phyloP scores from a whole-genome alignment of 2,329 filamentous ascomycete genomes.

The Dactylonectria macrodidyma region DNA sequence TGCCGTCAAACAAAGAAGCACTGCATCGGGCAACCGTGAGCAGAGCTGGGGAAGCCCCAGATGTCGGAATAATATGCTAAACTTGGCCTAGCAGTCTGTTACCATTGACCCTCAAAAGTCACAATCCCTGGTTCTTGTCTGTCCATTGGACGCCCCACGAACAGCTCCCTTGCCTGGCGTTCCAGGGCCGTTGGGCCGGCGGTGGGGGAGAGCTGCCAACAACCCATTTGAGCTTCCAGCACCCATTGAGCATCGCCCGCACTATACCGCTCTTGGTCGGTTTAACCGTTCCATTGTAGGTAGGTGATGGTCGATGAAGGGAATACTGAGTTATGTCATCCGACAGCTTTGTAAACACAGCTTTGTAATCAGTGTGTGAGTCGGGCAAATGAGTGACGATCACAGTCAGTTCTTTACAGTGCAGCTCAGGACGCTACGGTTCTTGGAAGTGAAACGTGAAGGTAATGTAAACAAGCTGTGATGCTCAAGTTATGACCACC shows the following conservation, averaged over 20 bases:
- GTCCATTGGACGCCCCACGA: slow-evolving; percentile 12
- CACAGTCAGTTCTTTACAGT: too few species aligned
- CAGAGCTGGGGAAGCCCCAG: background rate
- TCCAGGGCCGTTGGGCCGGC: background rate
- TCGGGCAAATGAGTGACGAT: too few species aligned
- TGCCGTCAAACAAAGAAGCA: background rate
- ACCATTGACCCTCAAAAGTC: background rate
- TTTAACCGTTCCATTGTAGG: background rate
- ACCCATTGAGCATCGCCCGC: too few species aligned
- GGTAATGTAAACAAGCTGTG: too few species aligned
- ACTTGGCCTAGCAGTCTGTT: slow-evolving; percentile 1
- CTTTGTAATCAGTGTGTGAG: too few species aligned
- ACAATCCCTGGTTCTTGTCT: background rate
- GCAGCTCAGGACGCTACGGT: too few species aligned
- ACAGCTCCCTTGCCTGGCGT: background rate
- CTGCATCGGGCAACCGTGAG: background rate
- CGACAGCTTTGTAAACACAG: too few species aligned
- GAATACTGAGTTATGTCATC: background rate
- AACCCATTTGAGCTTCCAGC: background rate
- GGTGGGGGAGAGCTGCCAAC: background rate
- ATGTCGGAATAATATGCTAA: background rate
- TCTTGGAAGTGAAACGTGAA: too few species aligned
- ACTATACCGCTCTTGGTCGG: background rate
- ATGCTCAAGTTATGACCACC: too few species aligned
- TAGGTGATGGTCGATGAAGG: background rate